Conservation (phyloP, 2,329 filamentous ascomycete genomes). For the Neocatenulostroma microsporum region DNA sequence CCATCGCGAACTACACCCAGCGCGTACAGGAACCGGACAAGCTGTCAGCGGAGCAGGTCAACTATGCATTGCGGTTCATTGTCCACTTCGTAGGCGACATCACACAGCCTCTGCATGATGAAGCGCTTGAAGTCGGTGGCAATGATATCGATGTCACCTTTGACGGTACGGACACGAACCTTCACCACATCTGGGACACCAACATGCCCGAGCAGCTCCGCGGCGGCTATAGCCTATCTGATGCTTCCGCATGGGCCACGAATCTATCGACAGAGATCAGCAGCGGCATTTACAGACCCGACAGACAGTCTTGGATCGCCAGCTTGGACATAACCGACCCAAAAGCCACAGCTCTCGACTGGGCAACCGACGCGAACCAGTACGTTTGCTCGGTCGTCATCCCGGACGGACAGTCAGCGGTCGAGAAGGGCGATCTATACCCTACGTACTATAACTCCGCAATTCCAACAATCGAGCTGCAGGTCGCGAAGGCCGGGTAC, state of each 20-base stretch:
- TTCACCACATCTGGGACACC: conserved; percentile 39
- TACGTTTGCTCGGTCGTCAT: conserved; percentile 38
- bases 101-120: conserved; percentile 57
- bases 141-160: conserved; percentile 41
- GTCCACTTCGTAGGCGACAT: conserved; percentile 57
- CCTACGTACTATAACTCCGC: conserved; percentile 27
- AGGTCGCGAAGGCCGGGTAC: conserved; percentile 39
- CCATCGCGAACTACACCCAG: conserved; percentile 47
- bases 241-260: conserved; percentile 33
- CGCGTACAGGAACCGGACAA: conserved; percentile 28
- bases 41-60: conserved; percentile 28
- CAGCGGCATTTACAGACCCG: conserved; percentile 31
- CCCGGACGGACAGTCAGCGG: conserved; percentile 30
- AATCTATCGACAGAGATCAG: conserved; percentile 33
- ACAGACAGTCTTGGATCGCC: conserved; percentile 29
- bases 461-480: conserved; percentile 34
- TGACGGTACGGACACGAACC: conserved; percentile 27
- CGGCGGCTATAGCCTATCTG: conserved; percentile 32
- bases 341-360: conserved; percentile 31
- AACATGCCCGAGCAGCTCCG: conserved; percentile 37
- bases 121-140: conserved; percentile 38
- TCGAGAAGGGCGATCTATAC: conserved; percentile 32
- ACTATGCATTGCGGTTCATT: conserved; percentile 43
- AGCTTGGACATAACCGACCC: conserved; percentile 32
- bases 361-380: conserved; percentile 37